phyloP scores from a whole-genome alignment of 1,139 yeast genomes.

The Taphrina pruni region DNA sequence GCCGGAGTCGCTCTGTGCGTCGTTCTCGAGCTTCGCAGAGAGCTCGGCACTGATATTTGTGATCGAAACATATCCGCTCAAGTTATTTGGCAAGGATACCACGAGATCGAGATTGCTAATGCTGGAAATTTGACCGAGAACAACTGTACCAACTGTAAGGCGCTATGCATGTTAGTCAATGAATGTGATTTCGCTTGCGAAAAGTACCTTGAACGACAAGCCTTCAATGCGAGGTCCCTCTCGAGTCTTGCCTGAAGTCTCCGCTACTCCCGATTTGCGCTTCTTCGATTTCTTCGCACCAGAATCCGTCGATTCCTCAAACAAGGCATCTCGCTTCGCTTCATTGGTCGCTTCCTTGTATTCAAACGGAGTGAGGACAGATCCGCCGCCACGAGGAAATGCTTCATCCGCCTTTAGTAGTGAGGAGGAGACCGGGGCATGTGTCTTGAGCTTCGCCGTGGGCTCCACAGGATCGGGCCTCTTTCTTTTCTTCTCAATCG shows the following conservation, averaged over 20 bases:
- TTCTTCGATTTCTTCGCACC: constrained; percentile 23
- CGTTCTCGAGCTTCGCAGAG: constrained; percentile 62
- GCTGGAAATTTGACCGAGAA: constrained; percentile 74
- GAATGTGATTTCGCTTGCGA: neutral
- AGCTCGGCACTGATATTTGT: constrained; percentile 73
- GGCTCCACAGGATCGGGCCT: constrained; percentile 12
- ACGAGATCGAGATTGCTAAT: constrained; percentile 69
- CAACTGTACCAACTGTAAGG: constrained; percentile 62
- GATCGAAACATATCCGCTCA: constrained; percentile 79
- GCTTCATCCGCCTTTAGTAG: constrained; percentile 56
- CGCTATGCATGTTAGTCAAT: constrained; percentile 14
- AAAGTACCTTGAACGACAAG: constrained; percentile 60
- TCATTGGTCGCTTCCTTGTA: constrained; percentile 91
- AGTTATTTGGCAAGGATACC: constrained; percentile 79
- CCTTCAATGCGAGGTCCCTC: constrained; percentile 60
- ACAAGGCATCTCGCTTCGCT: constrained; percentile 84
- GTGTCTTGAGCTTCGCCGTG: neutral
- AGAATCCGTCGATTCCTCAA: constrained; percentile 56
- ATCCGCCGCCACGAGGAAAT: constrained; percentile 92
- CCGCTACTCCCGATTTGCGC: constrained; percentile 40
- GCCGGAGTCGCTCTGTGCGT: constrained; percentile 54
- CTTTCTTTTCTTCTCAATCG: constrained; percentile 33
- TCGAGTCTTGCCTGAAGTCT: constrained; percentile 44
- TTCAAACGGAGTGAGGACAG: constrained; percentile 82
- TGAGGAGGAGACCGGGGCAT: constrained; percentile 7